Evolutionary conservation across 306 rosid genomes (phyloP), one percentile per base, ranked within the genome.

Genomic region (Corylus heterophylla): DNA sequence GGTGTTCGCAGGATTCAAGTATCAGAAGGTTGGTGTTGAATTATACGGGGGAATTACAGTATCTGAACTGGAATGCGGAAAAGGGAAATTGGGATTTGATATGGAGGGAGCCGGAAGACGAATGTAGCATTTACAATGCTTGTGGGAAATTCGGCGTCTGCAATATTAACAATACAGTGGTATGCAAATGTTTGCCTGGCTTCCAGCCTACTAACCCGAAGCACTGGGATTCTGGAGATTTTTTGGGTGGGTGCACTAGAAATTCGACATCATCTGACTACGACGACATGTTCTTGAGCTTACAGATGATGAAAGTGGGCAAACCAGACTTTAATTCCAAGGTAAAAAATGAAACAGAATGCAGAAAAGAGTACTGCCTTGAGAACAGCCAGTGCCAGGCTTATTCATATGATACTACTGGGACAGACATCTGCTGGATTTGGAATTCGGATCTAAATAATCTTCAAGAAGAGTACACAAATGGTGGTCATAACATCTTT

Each of bases 141-240:
- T 90, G 90, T 17, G 90, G 90, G 14, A 52, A 2, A 56, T 87
- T 80, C 39, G 83, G 87, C 22, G 69, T 64, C 61, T 87, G 90
- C 52, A 81, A 77, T 44, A 1, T 0, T 2, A 17, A 76, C 9
- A 59, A 85, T 59, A 0, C 4, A 5, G 0, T 0, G 0, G 1
- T 0, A 1, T 87, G 92, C 81, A 84, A 80, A 47, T 90, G 89
- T 44, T 80, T 90, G 69, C 90, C 91, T 0, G 87, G 90, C n/a
- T 89, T 85, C 27, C 9, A 12, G 0, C 82, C 63, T 2, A 54
- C 0, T 4, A 4, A 5, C 10, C 18, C 4, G 1, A 48, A 54
- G 3, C 9, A 29, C 10, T 74, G 63, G 76, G 0, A 67, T 0
- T 18, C 25, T 47, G 37, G 74, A 4, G 69, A 66, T 2, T 76